These are phyloP conservation scores for Austroboletus festivus DNA, from an alignment of 768 basidiomycete genomes.

Conservation along the genomic window DNA sequence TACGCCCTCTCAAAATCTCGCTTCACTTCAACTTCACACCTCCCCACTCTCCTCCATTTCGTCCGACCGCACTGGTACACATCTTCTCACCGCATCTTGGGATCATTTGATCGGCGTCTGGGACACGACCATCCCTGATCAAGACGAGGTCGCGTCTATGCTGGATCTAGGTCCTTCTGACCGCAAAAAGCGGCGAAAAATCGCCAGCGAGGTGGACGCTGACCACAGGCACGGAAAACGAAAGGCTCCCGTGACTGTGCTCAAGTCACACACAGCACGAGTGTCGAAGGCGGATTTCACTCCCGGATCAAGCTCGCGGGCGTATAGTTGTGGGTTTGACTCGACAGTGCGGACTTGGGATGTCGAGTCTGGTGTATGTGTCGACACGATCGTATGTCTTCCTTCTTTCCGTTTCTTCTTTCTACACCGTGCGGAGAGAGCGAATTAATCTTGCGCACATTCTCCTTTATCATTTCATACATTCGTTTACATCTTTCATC, in stretches of 20 bases:
- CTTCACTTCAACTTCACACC: conserved; percentile 82
- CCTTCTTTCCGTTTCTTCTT: background rate
- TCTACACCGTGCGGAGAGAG: background rate
- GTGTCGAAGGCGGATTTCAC: conserved; percentile 73
- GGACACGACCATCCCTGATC: conserved; percentile 58
- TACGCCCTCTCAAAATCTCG: conserved; percentile 36
- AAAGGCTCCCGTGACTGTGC: conserved; percentile 67
- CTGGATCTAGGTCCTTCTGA: conserved; percentile 11
- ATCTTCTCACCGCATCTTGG: conserved; percentile 84
- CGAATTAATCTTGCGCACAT: background rate
- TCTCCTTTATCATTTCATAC: too few relatives aligned
- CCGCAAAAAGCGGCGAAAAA: conserved; percentile 62
- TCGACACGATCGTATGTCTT: conserved; percentile 56
- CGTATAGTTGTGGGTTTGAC: conserved; percentile 83
- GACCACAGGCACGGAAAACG: conserved; percentile 37
- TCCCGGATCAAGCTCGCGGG: conserved; percentile 37
- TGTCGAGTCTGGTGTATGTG: conserved; percentile 69
- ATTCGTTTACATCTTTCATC: background rate
- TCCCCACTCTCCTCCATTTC: conserved; percentile 72
- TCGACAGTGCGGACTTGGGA: conserved; percentile 91
- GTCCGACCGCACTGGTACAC: conserved; percentile 49
- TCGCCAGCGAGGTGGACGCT: conserved; percentile 33
- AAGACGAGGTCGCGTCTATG: conserved; percentile 54
- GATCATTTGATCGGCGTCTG: conserved; percentile 83
- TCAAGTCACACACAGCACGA: conserved; percentile 81